phyloP scores from a whole-genome alignment of 2,329 filamentous ascomycete species.

The Xylaria arbuscula region DNA sequence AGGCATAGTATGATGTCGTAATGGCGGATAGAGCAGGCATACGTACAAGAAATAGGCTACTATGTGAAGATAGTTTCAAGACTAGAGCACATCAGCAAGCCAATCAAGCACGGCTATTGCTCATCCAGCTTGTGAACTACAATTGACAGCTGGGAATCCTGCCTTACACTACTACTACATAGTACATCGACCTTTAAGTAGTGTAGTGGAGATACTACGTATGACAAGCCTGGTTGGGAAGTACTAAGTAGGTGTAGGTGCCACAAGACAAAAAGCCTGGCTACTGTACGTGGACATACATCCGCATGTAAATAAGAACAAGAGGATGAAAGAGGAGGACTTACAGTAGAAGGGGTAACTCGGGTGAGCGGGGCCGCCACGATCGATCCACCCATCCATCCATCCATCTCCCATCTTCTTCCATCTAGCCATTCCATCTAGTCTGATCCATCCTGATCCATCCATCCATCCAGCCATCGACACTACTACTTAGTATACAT shows the following conservation, averaged over 20 bases:
- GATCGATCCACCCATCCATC: slow-evolving; percentile 29
- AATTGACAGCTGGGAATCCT: not conserved
- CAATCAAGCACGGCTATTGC: slow-evolving; percentile 1
- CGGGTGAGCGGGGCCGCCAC: slow-evolving; percentile 34
- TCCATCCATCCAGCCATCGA: not conserved
- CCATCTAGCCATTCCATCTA: not conserved
- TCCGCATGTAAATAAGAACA: not conserved
- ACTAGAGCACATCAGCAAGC: not conserved
- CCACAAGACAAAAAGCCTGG: slow-evolving; percentile 9
- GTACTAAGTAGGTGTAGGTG: not conserved
- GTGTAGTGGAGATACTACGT: not conserved
- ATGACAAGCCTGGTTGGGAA: not conserved
- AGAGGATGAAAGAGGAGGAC: not conserved
- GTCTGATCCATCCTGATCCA: not conserved
- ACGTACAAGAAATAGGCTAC: not conserved
- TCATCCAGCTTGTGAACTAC: not conserved
- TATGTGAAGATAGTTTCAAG: not conserved
- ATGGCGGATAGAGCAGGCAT: no score
- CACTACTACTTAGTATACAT: not conserved
- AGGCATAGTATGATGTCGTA: not conserved
- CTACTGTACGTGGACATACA: no score
- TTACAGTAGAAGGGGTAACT: slow-evolving; percentile 15
- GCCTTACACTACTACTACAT: not conserved
- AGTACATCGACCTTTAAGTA: not conserved
- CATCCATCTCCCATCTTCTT: not conserved